Base-by-base conservation (phyloP, 2,329 filamentous ascomycete species). In the Xylaria arbuscula region DNA sequence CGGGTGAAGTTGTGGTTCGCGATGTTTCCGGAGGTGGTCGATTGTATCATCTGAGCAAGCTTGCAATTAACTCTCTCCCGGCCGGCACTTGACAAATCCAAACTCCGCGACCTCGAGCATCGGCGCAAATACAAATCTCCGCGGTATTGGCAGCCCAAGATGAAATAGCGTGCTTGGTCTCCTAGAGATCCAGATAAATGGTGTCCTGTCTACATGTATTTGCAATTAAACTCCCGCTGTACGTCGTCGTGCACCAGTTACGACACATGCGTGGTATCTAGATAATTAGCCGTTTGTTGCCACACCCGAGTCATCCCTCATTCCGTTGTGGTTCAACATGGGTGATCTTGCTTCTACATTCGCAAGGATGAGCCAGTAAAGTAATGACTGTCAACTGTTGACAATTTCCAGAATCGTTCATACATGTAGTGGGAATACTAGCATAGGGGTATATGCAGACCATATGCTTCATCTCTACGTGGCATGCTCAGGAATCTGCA, bases 231-330 rank as follows among this genome's bases (percentile, higher is more conserved):
- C 17, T 58, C 62, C 62, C 62, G 65, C 62, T 55, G 24, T 42
- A 47, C 56, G 50, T 53, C 47, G 45, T 61, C 55, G 42, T 13
- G 42, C 45, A 19, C 45, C 45, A 48, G 19, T 48, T 48, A 10
- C 45, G 45, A 65, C 61, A 51, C 62, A 8, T 54, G 58, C 28
- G 38, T 66, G 53, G 58, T 58, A 56, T 50, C 63, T 22, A 48
- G 19, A 48, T 66, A 66, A 62, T 69, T 66, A 66, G 63, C 63
- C 67, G 59, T 66, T 55, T 60, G 57, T 54, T 62, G 63, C 54
- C 24, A 32, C 54, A 50, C 51, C 53, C 36, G 38, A 22, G 7
- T 17, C 36, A 22, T 54, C 56, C 62, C 47, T 62, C 63, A 62
- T 66, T 63, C 59, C 54, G 38, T 48, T 69, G 62, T 54, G 24